Base-by-base conservation (phyloP, 352 stramenopile genomes). In the Phytopythium oedochilum region DNA sequence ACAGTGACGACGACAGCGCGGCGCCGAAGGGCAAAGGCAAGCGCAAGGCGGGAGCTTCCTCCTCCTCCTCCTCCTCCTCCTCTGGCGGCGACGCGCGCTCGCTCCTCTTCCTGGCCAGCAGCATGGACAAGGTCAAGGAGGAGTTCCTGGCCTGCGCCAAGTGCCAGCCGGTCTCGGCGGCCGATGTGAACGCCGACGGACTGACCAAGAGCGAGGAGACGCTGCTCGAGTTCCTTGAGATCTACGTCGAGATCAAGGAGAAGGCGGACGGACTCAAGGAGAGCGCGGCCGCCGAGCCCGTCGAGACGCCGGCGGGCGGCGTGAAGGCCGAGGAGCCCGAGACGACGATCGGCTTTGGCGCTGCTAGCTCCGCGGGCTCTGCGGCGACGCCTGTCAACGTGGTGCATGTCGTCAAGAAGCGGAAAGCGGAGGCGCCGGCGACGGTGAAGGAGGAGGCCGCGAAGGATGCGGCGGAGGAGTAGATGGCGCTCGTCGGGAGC, bases 151-250 rank as follows among this genome's bases (percentile, higher is more conserved):
- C 69, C 11, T 75, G 65, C 61, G 64, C 75, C 11, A 62, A 80
- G 36, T 57, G 62, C 40, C 73, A 78, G 46, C 55, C 66, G 22
- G 59, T 68, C n/a, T 64, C 73, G 15, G 67, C 64, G 66, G 7
- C 92, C 26, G 79, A 83, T 38, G 75, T 89, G 34, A 85, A 70
- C 10, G 65, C 61, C 5, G 55, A 50, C 25, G 66, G 39, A 11
- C 40, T 64, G 75, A 47, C 70, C 64, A 45, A 58, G 60, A n/a
- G 10, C 46, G 46, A 53, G 18, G 53, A 22, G 31, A 68, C 82
- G 52, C 40, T 95, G 57, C 65, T 95, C 23, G 81, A 95, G 46
- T 91, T 86, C 55, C 51, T 95, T 15, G 83, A 92, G 51, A 93
- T 95, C 40, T 93, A 92, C 65, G 65, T 85, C 28, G 56, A 70